phyloP scores from a whole-genome alignment of 169 alveolate genomes.

The Plasmodium knowlesi region DNA sequence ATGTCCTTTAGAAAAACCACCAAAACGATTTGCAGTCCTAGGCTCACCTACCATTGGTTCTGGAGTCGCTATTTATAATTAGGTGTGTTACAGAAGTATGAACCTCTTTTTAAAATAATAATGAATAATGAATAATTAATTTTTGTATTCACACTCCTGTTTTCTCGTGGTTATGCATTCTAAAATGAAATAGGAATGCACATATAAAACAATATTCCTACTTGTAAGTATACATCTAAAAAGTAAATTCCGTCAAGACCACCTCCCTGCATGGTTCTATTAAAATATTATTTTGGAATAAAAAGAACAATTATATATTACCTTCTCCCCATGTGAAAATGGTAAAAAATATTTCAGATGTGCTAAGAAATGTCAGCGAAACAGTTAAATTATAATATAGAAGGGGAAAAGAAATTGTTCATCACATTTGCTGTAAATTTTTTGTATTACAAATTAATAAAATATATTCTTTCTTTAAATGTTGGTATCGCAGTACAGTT shows the following conservation, averaged over 20 bases:
- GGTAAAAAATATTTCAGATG: background rate
- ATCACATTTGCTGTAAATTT: background rate
- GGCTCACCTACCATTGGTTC: background rate
- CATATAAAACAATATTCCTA: background rate
- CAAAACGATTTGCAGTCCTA: background rate
- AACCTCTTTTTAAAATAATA: background rate
- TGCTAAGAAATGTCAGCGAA: background rate
- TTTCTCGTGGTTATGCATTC: background rate
- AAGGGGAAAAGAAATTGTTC: background rate
- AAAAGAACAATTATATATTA: background rate
- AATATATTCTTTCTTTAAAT: background rate
- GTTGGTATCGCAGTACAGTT: background rate
- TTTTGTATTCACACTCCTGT: background rate
- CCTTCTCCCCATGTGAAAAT: background rate
- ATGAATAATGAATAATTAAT: background rate
- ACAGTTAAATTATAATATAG: background rate
- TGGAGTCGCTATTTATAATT: background rate
- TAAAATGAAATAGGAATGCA: background rate
- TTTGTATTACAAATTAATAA: background rate
- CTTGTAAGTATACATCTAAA: background rate
- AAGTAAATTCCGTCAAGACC: background rate
- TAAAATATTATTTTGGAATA: background rate
- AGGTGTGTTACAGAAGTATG: background rate
- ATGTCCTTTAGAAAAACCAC: background rate
- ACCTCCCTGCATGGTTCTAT: background rate